Conservation (phyloP, 148 eudicot species). For the Rheum nobile region DNA sequence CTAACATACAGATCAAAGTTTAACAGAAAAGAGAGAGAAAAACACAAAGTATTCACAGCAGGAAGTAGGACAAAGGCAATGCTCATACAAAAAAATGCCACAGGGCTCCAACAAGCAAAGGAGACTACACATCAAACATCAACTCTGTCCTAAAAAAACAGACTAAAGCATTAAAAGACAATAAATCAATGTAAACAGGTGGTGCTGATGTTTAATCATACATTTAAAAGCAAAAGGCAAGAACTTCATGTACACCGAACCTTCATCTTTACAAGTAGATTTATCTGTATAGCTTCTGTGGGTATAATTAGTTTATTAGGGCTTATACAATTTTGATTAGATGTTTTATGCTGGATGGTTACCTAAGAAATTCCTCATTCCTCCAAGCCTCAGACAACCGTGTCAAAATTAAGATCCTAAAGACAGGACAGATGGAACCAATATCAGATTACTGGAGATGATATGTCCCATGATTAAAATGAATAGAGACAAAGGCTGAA, state of each 20-base stretch:
- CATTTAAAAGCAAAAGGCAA: not conserved
- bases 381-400: constrained; percentile 23
- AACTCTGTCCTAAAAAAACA: not conserved
- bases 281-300: not conserved
- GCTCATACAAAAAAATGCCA: not conserved
- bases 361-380: constrained; percentile 24
- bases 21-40: not conserved
- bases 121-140: not conserved
- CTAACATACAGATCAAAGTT: not conserved
- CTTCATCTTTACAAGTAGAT: not conserved
- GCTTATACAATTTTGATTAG: not conserved
- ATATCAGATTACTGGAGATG: constrained; percentile 25
- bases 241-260: not conserved
- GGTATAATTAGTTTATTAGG: not conserved
- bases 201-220: not conserved
- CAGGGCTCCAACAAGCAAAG: not conserved
- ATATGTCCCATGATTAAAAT: constrained; percentile 26
- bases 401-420: constrained; percentile 24
- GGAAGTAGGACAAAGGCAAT: not conserved
- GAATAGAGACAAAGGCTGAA: constrained; percentile 22
- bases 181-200: not conserved
- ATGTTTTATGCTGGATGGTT: constrained; percentile 13
- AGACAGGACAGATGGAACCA: constrained; percentile 31
- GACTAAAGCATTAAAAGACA: not conserved
- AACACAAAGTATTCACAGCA: not conserved